These are phyloP conservation scores for Sporodiniella umbellata DNA, from an alignment of 371 early-diverging fungal species.

Conservation along the genomic window DNA sequence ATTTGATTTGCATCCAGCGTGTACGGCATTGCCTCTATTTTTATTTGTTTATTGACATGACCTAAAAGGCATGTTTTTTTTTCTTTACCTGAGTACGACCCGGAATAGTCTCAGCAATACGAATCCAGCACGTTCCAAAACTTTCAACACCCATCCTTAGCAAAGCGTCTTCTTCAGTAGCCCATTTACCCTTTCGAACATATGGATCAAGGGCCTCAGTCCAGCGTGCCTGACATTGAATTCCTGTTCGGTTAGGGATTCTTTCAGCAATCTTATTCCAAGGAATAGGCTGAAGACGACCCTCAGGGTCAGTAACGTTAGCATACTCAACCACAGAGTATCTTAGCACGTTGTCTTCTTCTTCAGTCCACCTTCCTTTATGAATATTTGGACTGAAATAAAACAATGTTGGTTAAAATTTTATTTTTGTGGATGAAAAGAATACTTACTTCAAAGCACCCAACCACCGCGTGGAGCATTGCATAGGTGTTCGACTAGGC, in stretches of 20 bases:
- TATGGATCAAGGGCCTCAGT: conserved; percentile 71
- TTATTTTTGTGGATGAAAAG: too few species aligned
- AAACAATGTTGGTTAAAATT: too few species aligned
- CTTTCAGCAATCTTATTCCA: conserved; percentile 58
- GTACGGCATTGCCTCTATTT: conserved; percentile 72
- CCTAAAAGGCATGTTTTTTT: conserved; percentile 1
- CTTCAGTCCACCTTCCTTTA: conserved; percentile 68
- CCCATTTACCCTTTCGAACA: conserved; percentile 70
- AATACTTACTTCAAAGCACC: conserved; percentile 55
- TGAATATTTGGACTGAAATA: conserved; percentile 48
- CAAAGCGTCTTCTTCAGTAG: conserved; percentile 56
- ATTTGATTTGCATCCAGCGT: conserved; percentile 62
- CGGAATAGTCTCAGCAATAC: conserved; percentile 63
- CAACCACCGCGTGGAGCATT: conserved; percentile 68
- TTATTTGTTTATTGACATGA: too few species aligned
- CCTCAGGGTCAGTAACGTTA: conserved; percentile 43
- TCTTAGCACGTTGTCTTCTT: conserved; percentile 55
- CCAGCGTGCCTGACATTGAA: conserved; percentile 77
- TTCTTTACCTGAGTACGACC: conserved; percentile 58
- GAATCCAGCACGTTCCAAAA: conserved; percentile 69
- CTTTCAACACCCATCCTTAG: conserved; percentile 48
- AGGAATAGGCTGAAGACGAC: conserved; percentile 50
- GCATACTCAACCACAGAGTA: conserved; percentile 49
- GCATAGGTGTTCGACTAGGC: conserved; percentile 63
- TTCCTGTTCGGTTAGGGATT: conserved; percentile 62